phyloP scores from a whole-genome alignment of 78 protist species.

The Pelomyxa schiedti region DNA sequence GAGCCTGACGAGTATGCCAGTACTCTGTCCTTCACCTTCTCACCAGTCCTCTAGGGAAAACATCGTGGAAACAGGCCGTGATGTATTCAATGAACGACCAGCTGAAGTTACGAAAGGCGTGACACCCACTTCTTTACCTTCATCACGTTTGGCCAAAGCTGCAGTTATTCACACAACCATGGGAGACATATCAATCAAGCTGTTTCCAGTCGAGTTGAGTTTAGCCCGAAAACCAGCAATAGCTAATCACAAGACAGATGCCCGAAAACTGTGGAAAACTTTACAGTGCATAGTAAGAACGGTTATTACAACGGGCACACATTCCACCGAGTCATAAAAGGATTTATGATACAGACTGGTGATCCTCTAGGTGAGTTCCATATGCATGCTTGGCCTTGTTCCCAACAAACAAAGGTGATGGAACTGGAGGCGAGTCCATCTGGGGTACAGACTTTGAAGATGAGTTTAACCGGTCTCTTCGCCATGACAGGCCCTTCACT shows the following conservation, averaged over 20 bases:
- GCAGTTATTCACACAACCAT: conserved; percentile 73
- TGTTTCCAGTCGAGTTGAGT: conserved; percentile 73
- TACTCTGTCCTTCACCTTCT: not conserved
- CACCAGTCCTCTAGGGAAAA: not conserved
- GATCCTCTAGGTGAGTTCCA: conserved; percentile 76
- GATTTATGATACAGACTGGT: conserved; percentile 93
- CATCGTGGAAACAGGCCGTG: conserved; percentile 59
- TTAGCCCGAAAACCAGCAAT: not conserved
- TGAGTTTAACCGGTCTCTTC: conserved; percentile 64
- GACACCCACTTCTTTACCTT: not conserved
- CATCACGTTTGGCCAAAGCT: conserved; percentile 8
- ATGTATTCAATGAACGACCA: conserved; percentile 90
- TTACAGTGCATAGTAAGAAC: conserved; percentile 65
- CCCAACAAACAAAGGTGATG: too few relatives aligned
- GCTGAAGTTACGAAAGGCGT: conserved; percentile 8
- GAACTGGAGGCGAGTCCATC: conserved; percentile 65
- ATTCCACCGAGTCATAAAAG: conserved; percentile 87
- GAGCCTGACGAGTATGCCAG: conserved; percentile 35
- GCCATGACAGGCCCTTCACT: conserved; percentile 72
- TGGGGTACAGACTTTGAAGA: conserved; percentile 92
- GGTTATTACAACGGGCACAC: conserved; percentile 66
- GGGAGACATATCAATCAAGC: conserved; percentile 73
- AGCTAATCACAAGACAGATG: conserved; percentile 1
- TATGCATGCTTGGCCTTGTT: not conserved
- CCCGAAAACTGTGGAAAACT: conserved; percentile 94